These are phyloP conservation scores for Chrysoporthe cubensis DNA, from an alignment of 2,329 filamentous ascomycete genomes.

Conservation along the genomic window DNA sequence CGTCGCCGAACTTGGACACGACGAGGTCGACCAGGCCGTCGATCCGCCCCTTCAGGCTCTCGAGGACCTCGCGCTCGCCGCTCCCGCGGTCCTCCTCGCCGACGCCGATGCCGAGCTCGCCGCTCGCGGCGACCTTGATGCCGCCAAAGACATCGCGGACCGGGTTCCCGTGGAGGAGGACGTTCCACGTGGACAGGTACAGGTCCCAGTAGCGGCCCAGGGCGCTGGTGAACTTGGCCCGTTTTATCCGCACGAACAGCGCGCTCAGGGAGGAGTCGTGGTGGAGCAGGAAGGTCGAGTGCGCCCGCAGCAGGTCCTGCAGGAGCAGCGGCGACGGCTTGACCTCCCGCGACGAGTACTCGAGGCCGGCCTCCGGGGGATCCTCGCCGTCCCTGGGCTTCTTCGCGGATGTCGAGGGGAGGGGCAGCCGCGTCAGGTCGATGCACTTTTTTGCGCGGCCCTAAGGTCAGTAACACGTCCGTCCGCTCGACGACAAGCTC, in stretches of 20 bases:
- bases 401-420: constrained; percentile 54
- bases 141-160: constrained; percentile 78
- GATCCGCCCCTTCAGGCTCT: constrained; percentile 79
- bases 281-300: constrained; percentile 84
- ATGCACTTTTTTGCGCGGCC: constrained; percentile 63
- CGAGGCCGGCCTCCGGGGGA: constrained; percentile 50
- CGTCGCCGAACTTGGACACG: constrained; percentile 80
- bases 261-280: constrained; percentile 76
- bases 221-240: constrained; percentile 71
- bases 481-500: no score
- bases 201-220: constrained; percentile 82
- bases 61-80: constrained; percentile 88
- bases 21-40: constrained; percentile 87
- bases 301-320: constrained; percentile 80
- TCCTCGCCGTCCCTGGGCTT: constrained; percentile 34
- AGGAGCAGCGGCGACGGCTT: constrained; percentile 79
- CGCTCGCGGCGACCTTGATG: constrained; percentile 85
- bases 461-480: background rate
- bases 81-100: constrained; percentile 95
- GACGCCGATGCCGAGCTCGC: constrained; percentile 90
- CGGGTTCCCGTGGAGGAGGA: constrained; percentile 88
- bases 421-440: constrained; percentile 73
- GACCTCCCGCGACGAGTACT: constrained; percentile 90
- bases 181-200: constrained; percentile 77
- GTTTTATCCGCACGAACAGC: constrained; percentile 67